Base-by-base conservation (phyloP, 352 stramenopile species). In the Globisporangium abappressorium region DNA sequence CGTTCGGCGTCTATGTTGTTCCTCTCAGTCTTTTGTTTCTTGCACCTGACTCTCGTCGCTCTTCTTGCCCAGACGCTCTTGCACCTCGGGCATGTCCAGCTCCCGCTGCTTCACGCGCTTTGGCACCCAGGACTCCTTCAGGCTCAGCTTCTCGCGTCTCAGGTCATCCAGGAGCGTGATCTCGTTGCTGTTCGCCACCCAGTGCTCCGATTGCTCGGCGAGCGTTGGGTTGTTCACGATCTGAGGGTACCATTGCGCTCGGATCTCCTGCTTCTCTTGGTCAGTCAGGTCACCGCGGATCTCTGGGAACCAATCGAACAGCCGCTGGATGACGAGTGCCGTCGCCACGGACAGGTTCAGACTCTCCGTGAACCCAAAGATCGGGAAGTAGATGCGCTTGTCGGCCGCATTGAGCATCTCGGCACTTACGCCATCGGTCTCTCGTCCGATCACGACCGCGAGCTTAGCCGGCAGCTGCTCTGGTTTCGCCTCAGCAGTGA, bases 331-430 rank as follows among this genome's bases (percentile, higher is more conserved):
- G 66, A 98, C 90, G 62, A 98, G 77, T 55, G 93, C 95, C 34
- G 93, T 97, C 6, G 95, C 93, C 7, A 98, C 95, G 63, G 80
- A 95, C 53, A 98, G 69, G 75, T 98, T 98, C 28, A 98, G 78
- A 46, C 88, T 97, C 79, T 98, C 95, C 11, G 91, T 95, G 84
- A 98, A 98, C 43, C 95, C 95, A 59, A 93, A 85, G 53, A 98
- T 84, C 26, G 95, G 95, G 59, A 98, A 84, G 73, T 98, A 98
- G 3, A 98, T 89, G 26, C 93, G 87, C 70, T 88, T 74, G 71
- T 98, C 88, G 7, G 91, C 90, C 8, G 82, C 77, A 28, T 81
- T 66, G 43, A 98, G 80, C 84, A 98, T 97, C 72, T 98, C 89
- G 14, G 63, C 60, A 47, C 89, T 96, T 62, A 97, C 93, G 38